phyloP scores from a whole-genome alignment of 2,329 filamentous ascomycete species.

The Talaromyces sp. region DNA sequence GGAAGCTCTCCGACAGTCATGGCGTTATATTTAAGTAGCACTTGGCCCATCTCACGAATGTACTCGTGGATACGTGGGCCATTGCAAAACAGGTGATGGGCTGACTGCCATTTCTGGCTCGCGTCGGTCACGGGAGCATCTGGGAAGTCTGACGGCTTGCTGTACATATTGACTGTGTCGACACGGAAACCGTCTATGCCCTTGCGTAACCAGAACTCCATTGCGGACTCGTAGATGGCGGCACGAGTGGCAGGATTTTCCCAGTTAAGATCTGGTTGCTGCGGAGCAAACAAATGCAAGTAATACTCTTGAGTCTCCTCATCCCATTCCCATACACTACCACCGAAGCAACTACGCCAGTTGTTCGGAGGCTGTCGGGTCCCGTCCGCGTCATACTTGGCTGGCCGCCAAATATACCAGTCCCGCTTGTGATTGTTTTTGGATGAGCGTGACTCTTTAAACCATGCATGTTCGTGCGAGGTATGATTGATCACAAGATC shows the following conservation, averaged over 20 bases:
- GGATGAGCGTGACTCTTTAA: slow-evolving; percentile 23
- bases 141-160: slow-evolving; percentile 57
- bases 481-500: slow-evolving; percentile 49
- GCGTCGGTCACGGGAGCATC: slow-evolving; percentile 37
- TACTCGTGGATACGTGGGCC: slow-evolving; percentile 59
- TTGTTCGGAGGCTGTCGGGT: slow-evolving; percentile 12
- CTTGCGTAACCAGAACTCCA: slow-evolving; percentile 70
- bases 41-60: slow-evolving; percentile 48
- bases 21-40: slow-evolving; percentile 55
- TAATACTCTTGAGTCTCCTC: slow-evolving; percentile 66
- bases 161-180: slow-evolving; percentile 71
- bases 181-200: slow-evolving; percentile 68
- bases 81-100: slow-evolving; percentile 49
- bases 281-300: slow-evolving; percentile 65
- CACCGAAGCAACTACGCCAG: slow-evolving; percentile 13
- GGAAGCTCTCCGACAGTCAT: slow-evolving; percentile 61
- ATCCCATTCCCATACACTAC: slow-evolving; percentile 55
- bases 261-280: slow-evolving; percentile 81
- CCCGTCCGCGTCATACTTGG: slow-evolving; percentile 1
- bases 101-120: slow-evolving; percentile 31
- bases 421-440: slow-evolving; percentile 39
- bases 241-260: slow-evolving; percentile 62
- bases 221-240: slow-evolving; percentile 63
- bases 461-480: slow-evolving; percentile 21
- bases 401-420: slow-evolving; percentile 27